Base-by-base conservation (phyloP, 192 early-diverging fungal species). In the Martensiomyces pterosporus region DNA sequence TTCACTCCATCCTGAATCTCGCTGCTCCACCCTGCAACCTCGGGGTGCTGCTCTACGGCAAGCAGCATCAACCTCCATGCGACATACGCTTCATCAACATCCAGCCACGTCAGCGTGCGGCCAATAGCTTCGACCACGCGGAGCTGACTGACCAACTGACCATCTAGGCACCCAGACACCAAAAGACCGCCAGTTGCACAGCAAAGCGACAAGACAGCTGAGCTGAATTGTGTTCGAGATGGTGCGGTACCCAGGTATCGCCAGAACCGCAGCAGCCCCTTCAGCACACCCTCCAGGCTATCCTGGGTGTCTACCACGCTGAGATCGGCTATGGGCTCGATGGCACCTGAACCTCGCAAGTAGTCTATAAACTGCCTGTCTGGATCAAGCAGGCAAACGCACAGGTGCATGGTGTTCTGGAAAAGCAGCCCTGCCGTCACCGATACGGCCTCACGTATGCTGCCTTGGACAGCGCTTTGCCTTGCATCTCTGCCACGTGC, bases 21-120 rank as follows among this genome's bases (percentile, higher is more conserved):
- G 13, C 25, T 14, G 21, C 44, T 24, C 53, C 65, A 60, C 19
- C 14, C 16, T 5, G 49, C 15, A 8, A 42, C 39, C 24, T 49
- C 40, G 2, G 50, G 23, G 8, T n/a, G n/a, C n/a, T 35, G 39
- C 5, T 40, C 42, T 6, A 12, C 29, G 29, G 48, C 10, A 33
- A 68, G 18, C 17, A 39, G 37, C 14, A 57, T 14, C 25, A 68
- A 39, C 1, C 58, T 47, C 65, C 65, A 68, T 15, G 43, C 58
- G 10, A 68, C 9, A 33, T 68, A 68, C 18, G 58, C 52, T 19
- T 68, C 58, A 24, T 68, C 65, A 18, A 43, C 9, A 21, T 61
- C 49, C n/a, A 68, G 58, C 29, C 34, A 48, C 3, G 22, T 25
- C 26, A 66, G 43, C n/a, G 56, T n/a, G 10, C 21, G 37, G 3